Evolutionary conservation across 202 grass and related monocot species (phyloP).

Genomic region (Dendrocalamus latiflorus): DNA sequence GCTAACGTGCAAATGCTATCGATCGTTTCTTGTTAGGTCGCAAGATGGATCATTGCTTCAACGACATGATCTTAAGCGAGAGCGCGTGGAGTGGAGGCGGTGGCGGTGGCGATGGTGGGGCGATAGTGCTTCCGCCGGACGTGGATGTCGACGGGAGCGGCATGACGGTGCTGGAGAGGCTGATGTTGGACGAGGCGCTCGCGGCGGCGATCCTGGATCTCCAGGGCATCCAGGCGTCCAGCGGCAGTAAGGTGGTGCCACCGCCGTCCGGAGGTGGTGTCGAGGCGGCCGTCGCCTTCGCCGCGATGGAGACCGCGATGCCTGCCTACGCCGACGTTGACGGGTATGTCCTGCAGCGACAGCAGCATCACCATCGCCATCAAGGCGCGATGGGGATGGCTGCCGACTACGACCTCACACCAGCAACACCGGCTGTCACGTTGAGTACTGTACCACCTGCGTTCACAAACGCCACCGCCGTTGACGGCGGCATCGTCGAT

Average conservation of each 20-base stretch:
- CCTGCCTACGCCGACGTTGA: slow-evolving; percentile 39
- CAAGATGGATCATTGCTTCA: slow-evolving; percentile 42
- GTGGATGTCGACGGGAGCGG: background rate
- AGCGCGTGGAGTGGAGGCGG: slow-evolving; percentile 20
- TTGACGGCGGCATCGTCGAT: background rate
- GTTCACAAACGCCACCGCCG: background rate
- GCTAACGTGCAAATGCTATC: background rate
- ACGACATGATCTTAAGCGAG: slow-evolving; percentile 34
- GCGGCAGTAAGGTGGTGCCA: background rate
- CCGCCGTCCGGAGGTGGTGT: background rate
- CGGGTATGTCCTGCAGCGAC: slow-evolving; percentile 41
- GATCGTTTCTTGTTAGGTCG: slow-evolving; percentile 20
- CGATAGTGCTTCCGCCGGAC: background rate
- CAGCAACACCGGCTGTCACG: slow-evolving; percentile 19
- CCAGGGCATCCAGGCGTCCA: slow-evolving; percentile 22
- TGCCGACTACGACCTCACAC: slow-evolving; percentile 49
- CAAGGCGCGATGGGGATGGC: slow-evolving; percentile 38
- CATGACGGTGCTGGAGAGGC: slow-evolving; percentile 47
- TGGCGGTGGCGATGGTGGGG: background rate
- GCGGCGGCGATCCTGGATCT: slow-evolving; percentile 52
- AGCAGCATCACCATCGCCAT: slow-evolving; percentile 44
- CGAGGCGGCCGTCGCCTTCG: slow-evolving; percentile 10
- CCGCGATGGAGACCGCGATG: too few species aligned
- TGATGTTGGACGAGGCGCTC: slow-evolving; percentile 49
- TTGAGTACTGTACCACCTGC: slow-evolving; percentile 10